Base-by-base conservation (phyloP, 495 filamentous ascomycete species). In the Massariosphaeria phaeospora region DNA sequence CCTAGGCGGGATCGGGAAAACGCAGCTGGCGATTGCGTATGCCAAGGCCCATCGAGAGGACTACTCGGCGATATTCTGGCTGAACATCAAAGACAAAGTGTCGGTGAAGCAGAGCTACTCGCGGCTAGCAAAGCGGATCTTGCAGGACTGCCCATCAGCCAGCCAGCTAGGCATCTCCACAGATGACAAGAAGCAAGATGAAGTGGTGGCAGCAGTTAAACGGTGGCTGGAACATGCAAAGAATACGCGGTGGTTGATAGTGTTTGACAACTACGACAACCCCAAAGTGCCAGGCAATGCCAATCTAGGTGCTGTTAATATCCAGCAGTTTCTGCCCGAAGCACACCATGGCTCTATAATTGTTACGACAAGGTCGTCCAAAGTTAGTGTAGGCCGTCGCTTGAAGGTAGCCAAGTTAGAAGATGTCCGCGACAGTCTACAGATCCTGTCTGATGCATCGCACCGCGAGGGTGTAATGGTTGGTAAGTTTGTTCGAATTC, bases 341-440 rank as follows among this genome's bases (percentile, higher is more conserved):
- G 31, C 50, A 20, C 40, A 66, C 41, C 70, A 74, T 45, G 72
- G 70, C 2, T 67, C 66, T 8, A 56, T 76, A 27, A 53, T 76
- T 12, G 63, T 75, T 24, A 75, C 73, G 45, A 75, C 73, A 10
- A 66, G 70, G 33, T 70, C 65, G 36, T 61, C 66, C 0, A 44
- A 59, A 38, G 59, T 73, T 29, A 36, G 27, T 39, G 43, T 69
- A 33, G 69, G 70, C 15, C 52, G 67, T 36, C 57, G 12, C 17
- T 56, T 73, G 13, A 53, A 36, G 9, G 23, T 74, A 18, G 40
- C 17, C 10, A 73, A 74, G 63, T 36, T 74, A 12, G 25, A 52
- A 18, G 45, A 68, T 52, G 3, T 69, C 12, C 26, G 56, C 10
- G 62, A 70, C 25, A 63, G 69, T 52, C 57, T 73, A 17, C 40